A percentile compares a stretch with the other conserved stretches of the same genome.
Conservation (phyloP, 257 asterid genomes). For the Solanum ahanhuiri region DNA sequence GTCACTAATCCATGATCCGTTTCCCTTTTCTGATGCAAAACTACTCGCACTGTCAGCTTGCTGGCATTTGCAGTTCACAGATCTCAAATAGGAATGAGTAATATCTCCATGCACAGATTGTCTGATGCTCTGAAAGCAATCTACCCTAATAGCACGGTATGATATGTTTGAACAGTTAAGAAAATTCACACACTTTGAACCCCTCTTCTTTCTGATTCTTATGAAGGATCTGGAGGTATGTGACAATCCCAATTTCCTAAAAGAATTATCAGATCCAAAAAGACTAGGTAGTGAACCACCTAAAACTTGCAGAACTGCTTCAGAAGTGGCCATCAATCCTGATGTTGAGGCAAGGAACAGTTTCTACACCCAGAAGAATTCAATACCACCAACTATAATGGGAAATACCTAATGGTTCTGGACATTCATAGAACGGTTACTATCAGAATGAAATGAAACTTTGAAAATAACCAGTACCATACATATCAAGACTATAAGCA, state of each 20-base stretch:
- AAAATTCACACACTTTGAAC: constrained; percentile 1
- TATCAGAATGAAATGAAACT: neutral
- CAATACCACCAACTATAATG: neutral
- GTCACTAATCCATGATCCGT: constrained; percentile 27
- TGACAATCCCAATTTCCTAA: constrained; percentile 11
- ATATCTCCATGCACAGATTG: constrained; percentile 5
- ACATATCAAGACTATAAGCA: neutral
- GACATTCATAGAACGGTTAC: neutral
- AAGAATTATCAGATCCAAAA: constrained; percentile 15
- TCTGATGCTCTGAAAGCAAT: constrained; percentile 2
- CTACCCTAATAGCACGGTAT: constrained; percentile 1
- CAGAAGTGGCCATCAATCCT: constrained; percentile 31
- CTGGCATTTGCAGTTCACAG: constrained; percentile 38
- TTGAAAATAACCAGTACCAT: neutral
- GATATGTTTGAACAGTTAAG: constrained; percentile 11
- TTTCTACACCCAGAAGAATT: neutral
- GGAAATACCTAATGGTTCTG: neutral
- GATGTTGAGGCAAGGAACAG: neutral
- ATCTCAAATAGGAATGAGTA: constrained; percentile 4
- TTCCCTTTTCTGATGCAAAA: constrained; percentile 28
- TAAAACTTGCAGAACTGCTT: constrained; percentile 25
- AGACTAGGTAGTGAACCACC: constrained; percentile 16
- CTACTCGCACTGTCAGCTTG: constrained; percentile 36
- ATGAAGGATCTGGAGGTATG: constrained; percentile 10
- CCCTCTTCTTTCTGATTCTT: constrained; percentile 26